These are phyloP conservation scores for Lepidium africanum DNA, from an alignment of 345 rosid genomes.

Conservation along the genomic window DNA sequence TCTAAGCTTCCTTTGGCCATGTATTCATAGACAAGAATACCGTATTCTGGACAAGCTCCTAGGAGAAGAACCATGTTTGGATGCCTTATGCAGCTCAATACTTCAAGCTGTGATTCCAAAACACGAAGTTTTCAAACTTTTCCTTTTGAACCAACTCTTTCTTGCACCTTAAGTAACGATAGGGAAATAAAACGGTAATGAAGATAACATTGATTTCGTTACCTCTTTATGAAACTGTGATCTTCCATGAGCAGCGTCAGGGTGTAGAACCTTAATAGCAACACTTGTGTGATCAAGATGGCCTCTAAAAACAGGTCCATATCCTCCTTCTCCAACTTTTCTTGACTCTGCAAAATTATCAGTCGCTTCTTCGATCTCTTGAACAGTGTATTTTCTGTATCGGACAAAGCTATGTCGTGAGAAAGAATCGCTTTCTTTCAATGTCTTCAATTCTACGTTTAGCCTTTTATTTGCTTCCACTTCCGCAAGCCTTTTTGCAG, in stretches of 20 bases:
- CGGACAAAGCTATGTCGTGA: slow-evolving; percentile 29
- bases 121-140: background rate
- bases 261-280: slow-evolving; percentile 85
- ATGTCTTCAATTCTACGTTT: slow-evolving; percentile 36
- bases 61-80: slow-evolving; percentile 95
- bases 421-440: slow-evolving; percentile 37
- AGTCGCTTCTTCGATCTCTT: slow-evolving; percentile 76
- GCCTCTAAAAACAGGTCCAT: slow-evolving; percentile 88
- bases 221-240: slow-evolving; percentile 88
- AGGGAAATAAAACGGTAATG: background rate
- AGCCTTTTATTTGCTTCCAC: slow-evolving; percentile 46
- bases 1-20: slow-evolving; percentile 93
- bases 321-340: slow-evolving; percentile 96
- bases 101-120: slow-evolving; percentile 51
- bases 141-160: background rate
- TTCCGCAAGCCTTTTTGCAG: slow-evolving; percentile 57
- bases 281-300: slow-evolving; percentile 76
- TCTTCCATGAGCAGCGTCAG: slow-evolving; percentile 93
- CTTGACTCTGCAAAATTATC: slow-evolving; percentile 34
- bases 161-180: background rate
- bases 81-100: slow-evolving; percentile 85
- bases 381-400: slow-evolving; percentile 63
- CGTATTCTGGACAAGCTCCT: slow-evolving; percentile 94
- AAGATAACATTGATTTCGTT: background rate
- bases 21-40: slow-evolving; percentile 79